phyloP scores from a whole-genome alignment of 768 basidiomycete species.

The Sistotremastrum suecicum region DNA sequence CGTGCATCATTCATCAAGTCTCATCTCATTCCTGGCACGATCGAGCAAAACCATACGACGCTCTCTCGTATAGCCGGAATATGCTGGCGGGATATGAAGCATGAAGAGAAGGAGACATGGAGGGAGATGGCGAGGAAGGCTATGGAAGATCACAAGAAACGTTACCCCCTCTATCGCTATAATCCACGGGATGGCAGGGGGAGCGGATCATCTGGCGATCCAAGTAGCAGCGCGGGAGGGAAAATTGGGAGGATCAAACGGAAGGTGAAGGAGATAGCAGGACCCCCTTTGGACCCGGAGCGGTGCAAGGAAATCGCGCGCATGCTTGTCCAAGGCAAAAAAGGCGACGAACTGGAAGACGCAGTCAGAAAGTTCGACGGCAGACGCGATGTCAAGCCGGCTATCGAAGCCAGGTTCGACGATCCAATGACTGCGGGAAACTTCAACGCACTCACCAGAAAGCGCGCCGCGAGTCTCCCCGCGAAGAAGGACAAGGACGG shows the following conservation, averaged over 20 bases:
- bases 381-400: too few species aligned
- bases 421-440: too few species aligned
- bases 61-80: constrained; percentile 58
- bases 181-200: constrained; percentile 20
- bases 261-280: constrained; percentile 22
- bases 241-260: constrained; percentile 1
- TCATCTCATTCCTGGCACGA: constrained; percentile 28
- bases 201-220: constrained; percentile 13
- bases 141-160: constrained; percentile 30
- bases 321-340: constrained; percentile 21
- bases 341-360: constrained; percentile 24
- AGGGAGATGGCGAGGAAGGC: constrained; percentile 30
- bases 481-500: too few species aligned
- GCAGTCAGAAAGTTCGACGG: constrained; percentile 22
- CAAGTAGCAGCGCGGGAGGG: constrained; percentile 10
- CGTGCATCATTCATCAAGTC: constrained; percentile 53
- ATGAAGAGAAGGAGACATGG: constrained; percentile 33
- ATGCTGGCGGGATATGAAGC: constrained; percentile 46
- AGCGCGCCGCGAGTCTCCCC: too few species aligned
- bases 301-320: constrained; percentile 26
- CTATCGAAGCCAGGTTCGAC: too few species aligned
- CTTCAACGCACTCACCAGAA: too few species aligned
- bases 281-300: constrained; percentile 22
- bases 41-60: constrained; percentile 58
- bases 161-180: constrained; percentile 51